Base-by-base conservation (phyloP, 139 green algal species). In the Auxenochlorella pyrenoidosa region DNA sequence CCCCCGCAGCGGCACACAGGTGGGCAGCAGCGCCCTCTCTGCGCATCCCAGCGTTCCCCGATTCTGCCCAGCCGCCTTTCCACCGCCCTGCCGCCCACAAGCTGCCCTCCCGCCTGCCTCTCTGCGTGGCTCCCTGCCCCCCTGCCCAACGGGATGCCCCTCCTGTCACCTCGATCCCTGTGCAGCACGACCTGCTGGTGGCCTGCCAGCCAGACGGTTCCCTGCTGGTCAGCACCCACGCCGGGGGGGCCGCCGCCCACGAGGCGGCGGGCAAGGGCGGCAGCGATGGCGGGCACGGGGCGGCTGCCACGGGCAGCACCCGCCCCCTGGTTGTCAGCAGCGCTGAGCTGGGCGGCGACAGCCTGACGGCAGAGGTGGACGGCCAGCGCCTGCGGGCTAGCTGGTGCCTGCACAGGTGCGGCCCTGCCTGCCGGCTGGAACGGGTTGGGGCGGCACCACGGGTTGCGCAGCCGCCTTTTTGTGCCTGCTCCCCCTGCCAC, bases 321-420 rank as follows among this genome's bases (percentile, higher is more conserved):
- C 34, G 34, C 13, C 43, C 38, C 8, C n/a, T 84, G 82, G 32
- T 36, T 19, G 66, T 86, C 32, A 28, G 15, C 2, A 66, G 82
- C 22, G 82, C 82, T n/a, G 60, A 81, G 72, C n/a, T 90, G 8
- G 43, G 77, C 16, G 43, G 68, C 3, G 77, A 90, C 34, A 10
- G n/a, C 43, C 51, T 90, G 44, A 24, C n/a, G 5, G 88, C 90
- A 44, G 84, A 93, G 70, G 58, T 93, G 24, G 84, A 76, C 13
- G 88, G 80, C 18, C 70, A 88, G 84, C 79, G 43, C 21, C 38
- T 88, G 32, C 66, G 10, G 2, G 90, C 83, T 34, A 66, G 21
- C 60, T 90, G 86, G 86, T 83, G 79, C 79, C n/a, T 87, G 65
- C 79, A 86, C 86, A 90, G 58, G 86, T 87, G 65, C 63, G 86